These are phyloP conservation scores for Clausena lansium DNA, from an alignment of 345 rosid species.

Conservation along the genomic window DNA sequence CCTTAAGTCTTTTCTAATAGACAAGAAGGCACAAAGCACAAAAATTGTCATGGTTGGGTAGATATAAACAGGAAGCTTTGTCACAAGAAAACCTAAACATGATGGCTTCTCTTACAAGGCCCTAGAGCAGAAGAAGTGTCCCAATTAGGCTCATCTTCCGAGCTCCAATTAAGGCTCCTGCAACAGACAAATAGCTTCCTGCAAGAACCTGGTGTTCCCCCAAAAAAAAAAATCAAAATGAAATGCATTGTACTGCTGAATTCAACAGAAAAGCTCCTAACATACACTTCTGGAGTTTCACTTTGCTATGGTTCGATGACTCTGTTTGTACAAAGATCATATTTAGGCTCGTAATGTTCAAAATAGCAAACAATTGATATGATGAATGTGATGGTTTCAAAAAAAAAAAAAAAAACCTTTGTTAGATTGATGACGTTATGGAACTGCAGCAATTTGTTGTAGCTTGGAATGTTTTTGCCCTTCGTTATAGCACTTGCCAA, in stretches of 20 bases:
- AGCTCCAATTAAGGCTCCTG: constrained; percentile 56
- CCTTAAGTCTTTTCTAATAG: constrained; percentile 61
- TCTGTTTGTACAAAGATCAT: too few relatives aligned
- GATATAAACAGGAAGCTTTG: constrained; percentile 19
- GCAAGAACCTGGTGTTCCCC: constrained; percentile 90
- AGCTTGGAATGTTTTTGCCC: constrained; percentile 36
- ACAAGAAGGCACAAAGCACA: constrained; percentile 52
- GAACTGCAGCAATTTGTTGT: constrained; percentile 27
- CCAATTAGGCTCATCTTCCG: constrained; percentile 68
- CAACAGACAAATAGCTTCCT: constrained; percentile 69
- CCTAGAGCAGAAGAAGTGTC: constrained; percentile 61
- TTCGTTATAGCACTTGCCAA: constrained; percentile 40
- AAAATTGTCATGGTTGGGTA: constrained; percentile 51
- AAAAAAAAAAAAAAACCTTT: constrained; percentile 32
- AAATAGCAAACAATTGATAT: too few relatives aligned
- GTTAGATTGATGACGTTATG: constrained; percentile 31
- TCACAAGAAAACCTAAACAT: constrained; percentile 24
- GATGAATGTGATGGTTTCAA: too few relatives aligned
- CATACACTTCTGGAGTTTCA: too few relatives aligned
- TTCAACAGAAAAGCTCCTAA: background rate
- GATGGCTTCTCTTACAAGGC: constrained; percentile 45
- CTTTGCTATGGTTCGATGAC: too few relatives aligned
- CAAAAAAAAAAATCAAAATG: too few relatives aligned
- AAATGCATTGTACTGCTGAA: background rate
- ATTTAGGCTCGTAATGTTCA: too few relatives aligned